Percentiles rank a stretch among this genome's conserved stretches.
Conservation (phyloP, 192 early-diverging fungal species). For the Coemansia sp. region DNA sequence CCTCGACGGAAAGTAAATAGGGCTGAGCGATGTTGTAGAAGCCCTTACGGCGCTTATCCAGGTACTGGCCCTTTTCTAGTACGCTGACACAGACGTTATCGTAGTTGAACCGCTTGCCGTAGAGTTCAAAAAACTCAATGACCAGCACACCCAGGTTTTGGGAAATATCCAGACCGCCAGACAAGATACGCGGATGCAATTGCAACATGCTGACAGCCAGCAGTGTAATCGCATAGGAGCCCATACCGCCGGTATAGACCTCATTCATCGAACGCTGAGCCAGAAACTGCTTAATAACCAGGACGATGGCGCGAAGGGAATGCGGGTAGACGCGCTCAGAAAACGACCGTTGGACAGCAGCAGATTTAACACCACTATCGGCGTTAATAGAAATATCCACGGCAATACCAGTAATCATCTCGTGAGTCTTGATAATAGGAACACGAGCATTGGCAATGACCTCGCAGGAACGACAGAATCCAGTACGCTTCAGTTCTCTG, state of each 20-base stretch:
- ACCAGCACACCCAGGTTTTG: conserved; percentile 88
- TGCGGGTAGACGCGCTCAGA: conserved; percentile 60
- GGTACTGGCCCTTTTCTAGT: conserved; percentile 60
- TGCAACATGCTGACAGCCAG: conserved; percentile 84
- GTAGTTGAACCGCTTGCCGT: conserved; percentile 81
- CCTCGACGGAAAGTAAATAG: conserved; percentile 59
- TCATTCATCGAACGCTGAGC: conserved; percentile 77
- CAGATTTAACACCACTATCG: conserved; percentile 65
- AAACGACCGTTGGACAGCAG: conserved; percentile 60
- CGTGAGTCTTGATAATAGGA: conserved; percentile 90
- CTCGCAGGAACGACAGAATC: conserved; percentile 54
- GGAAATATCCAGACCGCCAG: conserved; percentile 61
- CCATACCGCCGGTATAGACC: conserved; percentile 87
- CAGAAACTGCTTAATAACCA: conserved; percentile 89
- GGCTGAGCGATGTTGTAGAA: conserved; percentile 31
- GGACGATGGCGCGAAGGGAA: conserved; percentile 66
- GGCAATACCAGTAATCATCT: conserved; percentile 69
- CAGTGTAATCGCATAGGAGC: conserved; percentile 79
- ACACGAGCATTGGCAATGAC: conserved; percentile 77
- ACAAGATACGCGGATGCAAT: conserved; percentile 79
- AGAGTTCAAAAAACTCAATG: conserved; percentile 92
- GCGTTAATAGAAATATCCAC: conserved; percentile 90
- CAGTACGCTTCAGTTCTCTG: conserved; percentile 42
- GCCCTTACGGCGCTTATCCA: conserved; percentile 32
- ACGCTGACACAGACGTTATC: conserved; percentile 67